Evolutionary conservation across 257 asterid species (phyloP).

Genomic region (Perilla frutescens): DNA sequence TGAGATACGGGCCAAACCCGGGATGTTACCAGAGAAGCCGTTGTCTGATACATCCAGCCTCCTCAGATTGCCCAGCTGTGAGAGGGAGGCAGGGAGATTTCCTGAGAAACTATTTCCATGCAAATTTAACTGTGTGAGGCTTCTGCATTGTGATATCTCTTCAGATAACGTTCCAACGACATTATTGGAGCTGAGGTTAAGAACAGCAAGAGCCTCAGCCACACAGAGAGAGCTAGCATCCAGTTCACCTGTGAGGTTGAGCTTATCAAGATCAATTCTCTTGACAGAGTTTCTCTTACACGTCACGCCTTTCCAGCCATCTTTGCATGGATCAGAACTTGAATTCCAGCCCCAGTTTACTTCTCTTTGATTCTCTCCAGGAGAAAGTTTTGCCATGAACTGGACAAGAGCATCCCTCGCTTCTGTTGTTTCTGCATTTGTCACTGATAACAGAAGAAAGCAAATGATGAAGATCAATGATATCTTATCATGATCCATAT

Average conservation of each 20-base stretch:
- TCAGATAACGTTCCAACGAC: slow-evolving; percentile 50
- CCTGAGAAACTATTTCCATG: slow-evolving; percentile 56
- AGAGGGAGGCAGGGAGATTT: slow-evolving; percentile 49
- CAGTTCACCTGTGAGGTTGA: slow-evolving; percentile 52
- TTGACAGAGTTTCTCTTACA: slow-evolving; percentile 46
- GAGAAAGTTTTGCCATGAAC: slow-evolving; percentile 57
- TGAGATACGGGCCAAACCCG: slow-evolving; percentile 56
- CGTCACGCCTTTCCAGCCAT: slow-evolving; percentile 57
- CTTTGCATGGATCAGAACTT: slow-evolving; percentile 64
- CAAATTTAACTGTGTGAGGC: slow-evolving; percentile 58
- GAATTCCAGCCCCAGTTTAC: slow-evolving; percentile 64
- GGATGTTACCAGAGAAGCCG: slow-evolving; percentile 59
- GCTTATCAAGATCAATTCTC: slow-evolving; percentile 52
- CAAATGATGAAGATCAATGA: slow-evolving; percentile 19
- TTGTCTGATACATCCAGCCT: slow-evolving; percentile 55
- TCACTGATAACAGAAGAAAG: slow-evolving; percentile 33
- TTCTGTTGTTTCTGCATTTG: slow-evolving; percentile 55
- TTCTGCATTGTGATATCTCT: slow-evolving; percentile 54
- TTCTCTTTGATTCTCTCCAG: slow-evolving; percentile 38
- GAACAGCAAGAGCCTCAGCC: slow-evolving; percentile 47
- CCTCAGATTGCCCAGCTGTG: slow-evolving; percentile 52
- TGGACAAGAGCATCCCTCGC: slow-evolving; percentile 53
- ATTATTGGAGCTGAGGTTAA: slow-evolving; percentile 58
- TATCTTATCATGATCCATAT: not conserved
- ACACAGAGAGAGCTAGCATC: slow-evolving; percentile 56